phyloP scores from a whole-genome alignment of 2,329 filamentous ascomycete genomes.

The Sordariomycetes sp. region DNA sequence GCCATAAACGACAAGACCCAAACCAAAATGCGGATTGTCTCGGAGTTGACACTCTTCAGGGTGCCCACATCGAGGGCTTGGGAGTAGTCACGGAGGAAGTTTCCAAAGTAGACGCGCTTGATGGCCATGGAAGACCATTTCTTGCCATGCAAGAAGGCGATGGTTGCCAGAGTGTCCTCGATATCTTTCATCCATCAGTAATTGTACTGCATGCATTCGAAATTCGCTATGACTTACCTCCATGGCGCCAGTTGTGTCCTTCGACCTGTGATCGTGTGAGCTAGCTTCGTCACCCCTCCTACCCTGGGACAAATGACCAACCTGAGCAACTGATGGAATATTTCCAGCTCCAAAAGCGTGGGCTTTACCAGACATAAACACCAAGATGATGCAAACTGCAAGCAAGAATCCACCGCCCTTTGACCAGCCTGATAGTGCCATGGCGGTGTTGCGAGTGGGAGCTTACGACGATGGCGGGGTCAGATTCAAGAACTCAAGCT shows the following conservation, averaged over 20 bases:
- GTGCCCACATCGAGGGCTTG: slow-evolving; percentile 76
- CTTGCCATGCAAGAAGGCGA: slow-evolving; percentile 69
- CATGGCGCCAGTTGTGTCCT: slow-evolving; percentile 62
- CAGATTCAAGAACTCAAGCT: too few relatives aligned
- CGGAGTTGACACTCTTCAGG: slow-evolving; percentile 67
- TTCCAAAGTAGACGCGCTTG: slow-evolving; percentile 74
- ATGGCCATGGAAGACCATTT: slow-evolving; percentile 79
- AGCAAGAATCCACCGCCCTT: slow-evolving; percentile 40
- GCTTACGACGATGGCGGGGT: too few relatives aligned
- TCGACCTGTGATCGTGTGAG: slow-evolving; percentile 38
- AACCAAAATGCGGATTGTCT: slow-evolving; percentile 69
- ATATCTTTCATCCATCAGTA: slow-evolving; percentile 43
- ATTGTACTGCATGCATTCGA: slow-evolving; percentile 60
- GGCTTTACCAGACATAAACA: slow-evolving; percentile 46
- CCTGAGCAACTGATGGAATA: slow-evolving; percentile 54
- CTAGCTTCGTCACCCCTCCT: neutral
- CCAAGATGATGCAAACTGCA: slow-evolving; percentile 40
- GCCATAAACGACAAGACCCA: slow-evolving; percentile 77
- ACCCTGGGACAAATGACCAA: slow-evolving; percentile 11
- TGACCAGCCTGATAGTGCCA: slow-evolving; percentile 37
- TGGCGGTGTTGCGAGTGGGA: too few relatives aligned
- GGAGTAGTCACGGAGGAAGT: slow-evolving; percentile 80
- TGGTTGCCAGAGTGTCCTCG: slow-evolving; percentile 70
- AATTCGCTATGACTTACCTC: slow-evolving; percentile 53
- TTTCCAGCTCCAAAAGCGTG: slow-evolving; percentile 62